Conservation (phyloP, 768 basidiomycete genomes). For the Lepiota venenata region DNA sequence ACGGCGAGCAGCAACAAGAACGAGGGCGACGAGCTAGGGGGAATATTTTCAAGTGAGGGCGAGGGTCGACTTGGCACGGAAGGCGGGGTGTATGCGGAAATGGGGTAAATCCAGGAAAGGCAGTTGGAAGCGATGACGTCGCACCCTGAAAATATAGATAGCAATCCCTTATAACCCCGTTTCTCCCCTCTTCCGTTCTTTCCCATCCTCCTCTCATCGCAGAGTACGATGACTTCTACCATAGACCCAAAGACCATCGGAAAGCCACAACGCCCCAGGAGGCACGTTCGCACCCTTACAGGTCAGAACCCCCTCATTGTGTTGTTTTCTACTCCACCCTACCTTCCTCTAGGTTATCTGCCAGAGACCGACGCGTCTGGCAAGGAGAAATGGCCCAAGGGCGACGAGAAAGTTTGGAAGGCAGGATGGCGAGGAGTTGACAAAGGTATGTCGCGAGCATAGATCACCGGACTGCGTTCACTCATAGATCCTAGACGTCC, state of each 20-base stretch:
- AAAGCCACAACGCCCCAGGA: slow-evolving; percentile 51
- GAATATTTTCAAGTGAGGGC: not conserved
- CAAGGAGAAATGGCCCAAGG: slow-evolving; percentile 83
- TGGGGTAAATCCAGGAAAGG: not conserved
- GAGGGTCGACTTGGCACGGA: not conserved
- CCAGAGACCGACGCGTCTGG: slow-evolving; percentile 75
- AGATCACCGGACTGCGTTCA: not conserved
- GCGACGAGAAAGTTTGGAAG: slow-evolving; percentile 77
- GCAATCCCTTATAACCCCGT: slow-evolving; percentile 6
- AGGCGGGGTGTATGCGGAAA: too few species aligned
- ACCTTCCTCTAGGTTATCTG: slow-evolving; percentile 54
- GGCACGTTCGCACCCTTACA: slow-evolving; percentile 69
- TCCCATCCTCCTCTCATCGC: slow-evolving; percentile 9
- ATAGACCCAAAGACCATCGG: slow-evolving; percentile 66
- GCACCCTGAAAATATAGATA: slow-evolving; percentile 9
- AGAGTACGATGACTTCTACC: slow-evolving; percentile 53
- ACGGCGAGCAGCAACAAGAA: not conserved
- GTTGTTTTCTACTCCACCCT: not conserved
- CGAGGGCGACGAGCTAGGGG: not conserved
- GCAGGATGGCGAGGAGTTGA: slow-evolving; percentile 53
- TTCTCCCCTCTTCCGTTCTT: slow-evolving; percentile 10
- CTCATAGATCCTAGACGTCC: slow-evolving; percentile 40
- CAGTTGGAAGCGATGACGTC: slow-evolving; percentile 6
- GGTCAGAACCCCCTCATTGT: slow-evolving; percentile 29
- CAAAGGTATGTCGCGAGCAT: slow-evolving; percentile 46